Conservation (phyloP, 1,284 basidiomycete species). For the Marasmius tenuissimus region DNA sequence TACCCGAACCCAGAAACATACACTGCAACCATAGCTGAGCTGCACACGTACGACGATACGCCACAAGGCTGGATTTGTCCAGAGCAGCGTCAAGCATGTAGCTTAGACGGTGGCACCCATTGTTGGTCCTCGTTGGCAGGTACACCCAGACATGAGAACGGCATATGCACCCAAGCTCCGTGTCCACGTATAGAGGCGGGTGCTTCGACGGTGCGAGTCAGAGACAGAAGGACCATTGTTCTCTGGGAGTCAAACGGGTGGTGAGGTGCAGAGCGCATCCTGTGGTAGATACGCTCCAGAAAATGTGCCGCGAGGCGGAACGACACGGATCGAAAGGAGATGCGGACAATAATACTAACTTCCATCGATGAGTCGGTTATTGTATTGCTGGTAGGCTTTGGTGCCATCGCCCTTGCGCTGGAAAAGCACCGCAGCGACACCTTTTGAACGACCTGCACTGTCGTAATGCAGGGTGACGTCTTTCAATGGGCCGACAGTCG, state of each 20-base stretch:
- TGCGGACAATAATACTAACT: constrained; percentile 82
- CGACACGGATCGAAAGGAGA: constrained; percentile 40
- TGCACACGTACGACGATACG: not conserved
- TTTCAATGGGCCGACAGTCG: constrained; percentile 87
- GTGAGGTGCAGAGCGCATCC: constrained; percentile 3
- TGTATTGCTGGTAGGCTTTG: constrained; percentile 93
- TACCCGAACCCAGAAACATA: not conserved
- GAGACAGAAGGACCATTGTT: constrained; percentile 39
- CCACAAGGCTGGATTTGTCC: not conserved
- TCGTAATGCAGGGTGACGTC: constrained; percentile 89
- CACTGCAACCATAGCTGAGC: not conserved
- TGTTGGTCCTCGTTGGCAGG: not conserved
- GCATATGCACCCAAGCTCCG: not conserved
- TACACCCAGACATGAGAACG: not conserved
- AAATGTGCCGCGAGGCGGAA: constrained; percentile 20
- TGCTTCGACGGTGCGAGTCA: constrained; percentile 14
- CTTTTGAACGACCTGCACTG: constrained; percentile 84
- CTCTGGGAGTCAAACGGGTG: constrained; percentile 30
- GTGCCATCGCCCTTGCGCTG: constrained; percentile 85
- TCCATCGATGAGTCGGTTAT: constrained; percentile 99
- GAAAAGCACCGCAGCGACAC: constrained; percentile 88
- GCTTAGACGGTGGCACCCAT: not conserved
- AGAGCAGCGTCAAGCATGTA: not conserved
- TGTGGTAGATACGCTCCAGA: not conserved
- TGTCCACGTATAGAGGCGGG: not conserved